phyloP scores from a whole-genome alignment of 495 filamentous ascomycete species.

The Astrocystis sublimbata region DNA sequence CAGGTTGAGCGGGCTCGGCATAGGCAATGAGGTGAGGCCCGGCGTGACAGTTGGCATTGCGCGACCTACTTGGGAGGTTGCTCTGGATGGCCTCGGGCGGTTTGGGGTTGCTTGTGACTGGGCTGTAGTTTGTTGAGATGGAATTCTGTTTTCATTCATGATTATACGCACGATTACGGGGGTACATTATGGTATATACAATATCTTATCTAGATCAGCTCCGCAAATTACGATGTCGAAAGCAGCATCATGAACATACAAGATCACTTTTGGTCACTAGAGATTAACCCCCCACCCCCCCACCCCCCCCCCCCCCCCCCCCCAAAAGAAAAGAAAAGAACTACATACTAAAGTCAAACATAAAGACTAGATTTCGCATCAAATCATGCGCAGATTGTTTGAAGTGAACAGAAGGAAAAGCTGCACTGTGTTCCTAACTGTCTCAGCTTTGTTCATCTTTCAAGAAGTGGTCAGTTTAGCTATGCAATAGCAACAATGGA shows the following conservation, averaged over 20 bases:
- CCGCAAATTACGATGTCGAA: background rate
- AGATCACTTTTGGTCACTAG: too few relatives aligned
- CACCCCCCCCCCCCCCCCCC: too few relatives aligned
- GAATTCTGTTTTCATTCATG: too few relatives aligned
- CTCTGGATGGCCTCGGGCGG: constrained; percentile 31
- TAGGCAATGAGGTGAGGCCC: constrained; percentile 20
- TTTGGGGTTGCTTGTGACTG: constrained; percentile 52
- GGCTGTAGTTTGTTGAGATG: constrained; percentile 28
- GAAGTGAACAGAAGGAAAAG: too few relatives aligned
- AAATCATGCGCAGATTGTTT: too few relatives aligned
- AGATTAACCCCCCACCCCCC: too few relatives aligned
- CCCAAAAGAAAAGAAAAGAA: too few relatives aligned
- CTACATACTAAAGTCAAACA: too few relatives aligned
- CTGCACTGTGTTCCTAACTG: too few relatives aligned
- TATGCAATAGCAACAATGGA: background rate
- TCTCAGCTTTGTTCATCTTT: background rate
- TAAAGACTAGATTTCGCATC: too few relatives aligned
- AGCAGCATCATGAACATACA: background rate
- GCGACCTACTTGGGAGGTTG: constrained; percentile 47
- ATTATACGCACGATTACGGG: background rate
- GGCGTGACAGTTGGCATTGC: constrained; percentile 40
- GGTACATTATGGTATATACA: background rate
- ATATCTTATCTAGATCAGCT: background rate
- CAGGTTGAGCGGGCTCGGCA: constrained; percentile 28
- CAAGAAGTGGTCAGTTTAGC: background rate